phyloP scores from a whole-genome alignment of 2,329 filamentous ascomycete genomes.

The Colletotrichum abscissum region DNA sequence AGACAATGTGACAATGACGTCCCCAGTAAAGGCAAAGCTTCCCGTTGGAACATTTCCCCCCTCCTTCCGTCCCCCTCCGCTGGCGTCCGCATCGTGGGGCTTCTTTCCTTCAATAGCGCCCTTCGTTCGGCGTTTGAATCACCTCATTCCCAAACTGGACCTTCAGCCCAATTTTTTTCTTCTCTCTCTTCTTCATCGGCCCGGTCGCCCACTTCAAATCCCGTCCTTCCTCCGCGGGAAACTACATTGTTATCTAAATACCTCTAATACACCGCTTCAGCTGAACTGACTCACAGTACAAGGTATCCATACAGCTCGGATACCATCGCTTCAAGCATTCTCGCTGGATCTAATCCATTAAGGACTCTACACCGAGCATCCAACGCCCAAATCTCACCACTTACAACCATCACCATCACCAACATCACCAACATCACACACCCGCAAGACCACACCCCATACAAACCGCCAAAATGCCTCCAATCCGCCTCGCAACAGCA shows the following conservation, averaged over 20 bases:
- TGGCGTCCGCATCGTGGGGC: not conserved
- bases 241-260: not conserved
- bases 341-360: not conserved
- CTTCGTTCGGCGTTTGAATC: slow-evolving; percentile 18
- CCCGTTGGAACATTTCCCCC: not conserved
- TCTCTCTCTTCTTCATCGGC: not conserved
- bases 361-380: not conserved
- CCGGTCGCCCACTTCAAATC: slow-evolving; percentile 5
- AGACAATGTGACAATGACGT: not conserved
- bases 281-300: not conserved
- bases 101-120: too few relatives aligned
- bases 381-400: not conserved
- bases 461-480: slow-evolving; percentile 20
- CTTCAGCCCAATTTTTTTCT: not conserved
- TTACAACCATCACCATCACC: not conserved
- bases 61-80: not conserved
- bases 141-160: not conserved
- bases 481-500: slow-evolving; percentile 65
- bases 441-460: not conserved
- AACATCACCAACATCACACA: not conserved
- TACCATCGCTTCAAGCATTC: not conserved
- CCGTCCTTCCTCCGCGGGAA: too few relatives aligned
- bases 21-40: not conserved
- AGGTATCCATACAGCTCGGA: not conserved
- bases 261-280: not conserved